A percentile compares a stretch with the other conserved stretches of the same genome.
phyloP scores from a whole-genome alignment of 805 yeast species.

The Zygotorulaspora sp. region DNA sequence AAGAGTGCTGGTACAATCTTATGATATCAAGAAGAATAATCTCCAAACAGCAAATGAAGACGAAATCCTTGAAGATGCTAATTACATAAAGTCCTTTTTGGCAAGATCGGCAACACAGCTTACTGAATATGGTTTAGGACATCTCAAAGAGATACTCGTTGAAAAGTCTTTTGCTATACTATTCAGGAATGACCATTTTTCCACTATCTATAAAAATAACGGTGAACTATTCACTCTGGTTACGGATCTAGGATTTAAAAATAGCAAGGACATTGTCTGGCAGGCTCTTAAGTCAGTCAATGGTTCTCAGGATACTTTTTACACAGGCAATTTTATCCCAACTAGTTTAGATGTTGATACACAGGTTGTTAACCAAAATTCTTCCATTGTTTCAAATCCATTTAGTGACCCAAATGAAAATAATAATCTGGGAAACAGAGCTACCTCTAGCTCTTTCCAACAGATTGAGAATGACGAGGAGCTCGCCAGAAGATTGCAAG shows the following conservation, averaged over 20 bases:
- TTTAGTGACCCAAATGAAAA: slow-evolving; percentile 19
- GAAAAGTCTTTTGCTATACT: slow-evolving; percentile 61
- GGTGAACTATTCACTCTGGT: slow-evolving; percentile 58
- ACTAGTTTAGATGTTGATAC: slow-evolving; percentile 22
- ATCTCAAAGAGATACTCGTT: slow-evolving; percentile 42
- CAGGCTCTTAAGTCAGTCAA: slow-evolving; percentile 61
- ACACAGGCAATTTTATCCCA: slow-evolving; percentile 60
- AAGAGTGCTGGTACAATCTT: slow-evolving; percentile 47
- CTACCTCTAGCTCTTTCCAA: slow-evolving; percentile 6
- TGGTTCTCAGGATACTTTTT: slow-evolving; percentile 68
- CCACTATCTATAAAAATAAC: slow-evolving; percentile 54
- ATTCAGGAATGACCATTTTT: slow-evolving; percentile 87
- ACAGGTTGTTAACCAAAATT: slow-evolving; percentile 8
- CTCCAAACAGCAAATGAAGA: slow-evolving; percentile 24
- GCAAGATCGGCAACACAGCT: slow-evolving; percentile 68
- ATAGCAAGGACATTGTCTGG: slow-evolving; percentile 64
- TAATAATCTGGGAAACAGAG: slow-evolving; percentile 3
- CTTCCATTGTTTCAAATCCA: slow-evolving; percentile 22
- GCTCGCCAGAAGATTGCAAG: slow-evolving; percentile 46
- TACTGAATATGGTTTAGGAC: slow-evolving; percentile 59
- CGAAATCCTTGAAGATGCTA: slow-evolving; percentile 35
- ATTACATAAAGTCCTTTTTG: slow-evolving; percentile 45
- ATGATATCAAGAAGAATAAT: slow-evolving; percentile 34
- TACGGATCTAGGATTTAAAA: slow-evolving; percentile 64
- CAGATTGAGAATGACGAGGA: slow-evolving; percentile 39